Evolutionary conservation across 2,329 filamentous ascomycete species (phyloP), one percentile per base, ranked within the genome.

Genomic region (Penicillium sp.): DNA sequence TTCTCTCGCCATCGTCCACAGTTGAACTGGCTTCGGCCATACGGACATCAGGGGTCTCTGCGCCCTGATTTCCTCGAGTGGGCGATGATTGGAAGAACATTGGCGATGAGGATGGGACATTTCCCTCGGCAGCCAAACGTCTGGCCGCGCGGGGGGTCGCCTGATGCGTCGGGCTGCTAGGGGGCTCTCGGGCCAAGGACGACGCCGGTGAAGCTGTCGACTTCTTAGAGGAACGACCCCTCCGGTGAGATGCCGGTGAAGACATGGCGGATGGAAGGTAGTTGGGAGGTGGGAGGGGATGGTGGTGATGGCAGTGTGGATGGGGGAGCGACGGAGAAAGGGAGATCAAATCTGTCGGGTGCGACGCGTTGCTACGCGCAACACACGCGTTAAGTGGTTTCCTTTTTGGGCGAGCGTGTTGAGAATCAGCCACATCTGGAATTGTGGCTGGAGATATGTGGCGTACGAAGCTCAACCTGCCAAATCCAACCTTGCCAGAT

Each of bases 41-140:
- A 32, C 62, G 61, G 16, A 62, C 64, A 56, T 68, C 69, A 15
- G 61, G 61, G 34, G 64, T 54, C 50, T 55, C 55, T 48, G 68
- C 63, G 47, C 61, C 57, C 56, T 68, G 60, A 39, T 67, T 69
- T 23, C 65, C 68, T 35, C 69, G 69, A 7, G 56, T 63, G 5
- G 81, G 79, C 13, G 80, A 83, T 0, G 79, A 83, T 47, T 74
- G 80, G 66, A 83, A 94, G 66, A 87, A 86, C 50, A 95, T 75
- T 27, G 90, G 90, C 43, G 89, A 94, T 3, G 88, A 93, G 4
- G 80, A 79, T 47, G 83, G 72, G 23, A 73, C 60, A 38, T 63
- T 59, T 23, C 50, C 53, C 31, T 65, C 62, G 15, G 59, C 64
- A 36, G 64, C 55, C 50, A 71, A 58, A 19, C 71, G 58, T 45